Evolutionary conservation across 495 filamentous ascomycete genomes (phyloP).

Genomic region (Poronia punctata): DNA sequence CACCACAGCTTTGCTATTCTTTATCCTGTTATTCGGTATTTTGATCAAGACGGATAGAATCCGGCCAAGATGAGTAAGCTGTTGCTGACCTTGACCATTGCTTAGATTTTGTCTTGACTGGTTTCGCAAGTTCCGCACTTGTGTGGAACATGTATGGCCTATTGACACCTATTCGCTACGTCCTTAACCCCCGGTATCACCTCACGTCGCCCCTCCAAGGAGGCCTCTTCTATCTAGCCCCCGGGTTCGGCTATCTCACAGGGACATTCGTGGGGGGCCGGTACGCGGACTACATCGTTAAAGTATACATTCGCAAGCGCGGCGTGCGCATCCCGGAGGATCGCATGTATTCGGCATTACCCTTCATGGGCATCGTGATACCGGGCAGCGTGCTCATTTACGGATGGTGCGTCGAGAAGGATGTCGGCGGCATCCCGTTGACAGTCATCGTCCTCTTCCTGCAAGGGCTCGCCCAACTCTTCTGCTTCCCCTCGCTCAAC

Average conservation of each 20-base stretch:
- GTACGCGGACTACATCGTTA: constrained; percentile 61
- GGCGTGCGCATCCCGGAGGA: constrained; percentile 62
- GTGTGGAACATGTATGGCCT: constrained; percentile 69
- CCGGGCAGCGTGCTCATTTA: constrained; percentile 63
- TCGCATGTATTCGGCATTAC: constrained; percentile 53
- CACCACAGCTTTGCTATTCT: not conserved
- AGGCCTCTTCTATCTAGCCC: constrained; percentile 68
- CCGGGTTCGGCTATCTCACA: constrained; percentile 60
- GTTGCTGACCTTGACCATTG: not conserved
- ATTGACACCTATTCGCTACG: constrained; percentile 67
- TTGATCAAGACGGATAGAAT: not conserved
- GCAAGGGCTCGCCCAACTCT: constrained; percentile 64
- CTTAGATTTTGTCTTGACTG: constrained; percentile 49
- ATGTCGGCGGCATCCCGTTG: constrained; percentile 57
- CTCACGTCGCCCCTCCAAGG: constrained; percentile 58
- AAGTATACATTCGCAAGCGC: constrained; percentile 53
- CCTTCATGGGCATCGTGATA: constrained; percentile 53
- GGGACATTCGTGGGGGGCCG: constrained; percentile 67
- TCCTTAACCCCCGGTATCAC: constrained; percentile 65
- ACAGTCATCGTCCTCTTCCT: constrained; percentile 65
- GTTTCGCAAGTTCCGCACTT: constrained; percentile 51
- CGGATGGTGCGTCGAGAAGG: constrained; percentile 64
- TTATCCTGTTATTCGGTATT: not conserved
- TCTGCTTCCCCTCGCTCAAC: constrained; percentile 66
- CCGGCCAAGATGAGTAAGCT: not conserved